These are phyloP conservation scores for Calonectria fujianensis DNA, from an alignment of 2,329 filamentous ascomycete genomes.

Conservation along the genomic window DNA sequence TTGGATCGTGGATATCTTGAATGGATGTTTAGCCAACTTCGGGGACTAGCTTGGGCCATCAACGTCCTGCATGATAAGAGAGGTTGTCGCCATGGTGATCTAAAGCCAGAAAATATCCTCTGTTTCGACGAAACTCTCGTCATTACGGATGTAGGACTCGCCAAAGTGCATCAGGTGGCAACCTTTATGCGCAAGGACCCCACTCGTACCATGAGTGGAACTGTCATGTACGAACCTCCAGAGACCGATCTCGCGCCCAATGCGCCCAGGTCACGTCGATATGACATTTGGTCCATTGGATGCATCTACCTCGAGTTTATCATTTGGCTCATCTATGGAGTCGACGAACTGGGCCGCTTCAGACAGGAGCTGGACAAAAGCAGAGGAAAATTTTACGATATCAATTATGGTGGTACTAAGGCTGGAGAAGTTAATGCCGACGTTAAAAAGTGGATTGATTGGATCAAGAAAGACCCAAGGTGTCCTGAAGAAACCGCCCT, in stretches of 20 bases:
- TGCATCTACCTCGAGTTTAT: constrained; percentile 56
- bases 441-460: constrained; percentile 23
- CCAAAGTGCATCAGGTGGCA: constrained; percentile 3
- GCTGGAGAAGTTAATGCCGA: background rate
- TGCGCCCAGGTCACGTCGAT: constrained; percentile 47
- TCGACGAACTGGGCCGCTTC: constrained; percentile 30
- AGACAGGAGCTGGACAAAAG: background rate
- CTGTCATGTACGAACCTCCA: constrained; percentile 43
- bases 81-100: constrained; percentile 44
- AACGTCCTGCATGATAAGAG: constrained; percentile 31
- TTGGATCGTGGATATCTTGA: constrained; percentile 27
- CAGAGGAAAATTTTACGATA: constrained; percentile 2
- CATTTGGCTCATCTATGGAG: constrained; percentile 55
- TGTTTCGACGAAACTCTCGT: constrained; percentile 22
- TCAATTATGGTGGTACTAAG: background rate
- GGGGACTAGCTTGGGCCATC: constrained; percentile 40
- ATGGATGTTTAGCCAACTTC: constrained; percentile 38
- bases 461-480: constrained; percentile 6
- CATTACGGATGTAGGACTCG: background rate
- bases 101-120: constrained; percentile 47
- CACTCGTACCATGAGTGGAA: constrained; percentile 8
- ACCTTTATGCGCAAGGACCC: background rate
- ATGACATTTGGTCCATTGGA: constrained; percentile 58
- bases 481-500: background rate
- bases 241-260: constrained; percentile 34